These are phyloP conservation scores for Calendula officinalis DNA, from an alignment of 129 eudicot genomes.

Conservation along the genomic window DNA sequence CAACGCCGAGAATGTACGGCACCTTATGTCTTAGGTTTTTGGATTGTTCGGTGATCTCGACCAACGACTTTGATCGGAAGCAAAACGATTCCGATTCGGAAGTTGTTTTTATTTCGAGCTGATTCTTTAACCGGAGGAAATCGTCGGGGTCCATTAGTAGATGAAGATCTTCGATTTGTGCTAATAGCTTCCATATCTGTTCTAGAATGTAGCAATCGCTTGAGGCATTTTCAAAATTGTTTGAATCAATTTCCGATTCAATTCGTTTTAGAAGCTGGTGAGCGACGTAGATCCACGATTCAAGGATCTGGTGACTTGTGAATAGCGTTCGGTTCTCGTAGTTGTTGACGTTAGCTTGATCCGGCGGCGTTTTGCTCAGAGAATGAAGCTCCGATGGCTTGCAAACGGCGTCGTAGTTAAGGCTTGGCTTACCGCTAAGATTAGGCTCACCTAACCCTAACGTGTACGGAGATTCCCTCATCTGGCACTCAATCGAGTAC, in stretches of 20 bases:
- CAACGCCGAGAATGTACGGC: slow-evolving; percentile 70
- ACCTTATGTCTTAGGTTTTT: slow-evolving; percentile 76
- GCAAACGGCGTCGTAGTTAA: slow-evolving; percentile 67
- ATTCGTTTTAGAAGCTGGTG: slow-evolving; percentile 46
- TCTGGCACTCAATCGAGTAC: slow-evolving; percentile 64
- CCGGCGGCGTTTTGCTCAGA: slow-evolving; percentile 46
- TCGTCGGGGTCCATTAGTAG: slow-evolving; percentile 79
- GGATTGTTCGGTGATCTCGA: slow-evolving; percentile 50
- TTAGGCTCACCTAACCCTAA: slow-evolving; percentile 91
- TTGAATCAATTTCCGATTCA: slow-evolving; percentile 34
- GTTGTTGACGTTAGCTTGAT: slow-evolving; percentile 43
- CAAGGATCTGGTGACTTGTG: slow-evolving; percentile 69
- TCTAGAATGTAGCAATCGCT: slow-evolving; percentile 58
- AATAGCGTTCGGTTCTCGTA: slow-evolving; percentile 58
- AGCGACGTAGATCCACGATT: slow-evolving; percentile 69
- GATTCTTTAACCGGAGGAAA: slow-evolving; percentile 59
- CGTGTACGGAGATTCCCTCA: slow-evolving; percentile 66
- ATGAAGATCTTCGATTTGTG: slow-evolving; percentile 58
- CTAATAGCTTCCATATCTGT: slow-evolving; percentile 55
- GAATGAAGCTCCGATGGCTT: slow-evolving; percentile 58
- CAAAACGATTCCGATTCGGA: slow-evolving; percentile 62
- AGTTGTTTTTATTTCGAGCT: slow-evolving; percentile 51
- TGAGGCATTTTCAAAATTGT: slow-evolving; percentile 40
- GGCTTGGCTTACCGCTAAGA: slow-evolving; percentile 63
- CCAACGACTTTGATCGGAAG: slow-evolving; percentile 60